Evolutionary conservation across 1,284 basidiomycete species (phyloP).

Genomic region (Thecaphora thlaspeos): DNA sequence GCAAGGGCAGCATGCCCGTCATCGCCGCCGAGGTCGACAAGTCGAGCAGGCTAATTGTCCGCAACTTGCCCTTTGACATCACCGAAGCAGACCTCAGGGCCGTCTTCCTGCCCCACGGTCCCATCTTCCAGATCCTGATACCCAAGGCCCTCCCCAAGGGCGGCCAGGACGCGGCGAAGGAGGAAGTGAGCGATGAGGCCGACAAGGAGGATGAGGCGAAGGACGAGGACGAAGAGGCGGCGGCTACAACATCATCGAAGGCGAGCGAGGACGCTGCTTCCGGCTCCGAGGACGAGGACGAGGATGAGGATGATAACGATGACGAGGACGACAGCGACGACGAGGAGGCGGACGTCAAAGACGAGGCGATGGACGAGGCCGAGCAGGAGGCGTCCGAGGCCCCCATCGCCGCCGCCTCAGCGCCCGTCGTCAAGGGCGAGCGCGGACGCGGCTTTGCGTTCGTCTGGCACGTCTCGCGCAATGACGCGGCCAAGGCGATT

Average conservation of each 20-base stretch:
- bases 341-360: conserved; percentile 37
- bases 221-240: conserved; percentile 16
- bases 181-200: conserved; percentile 59
- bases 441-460: conserved; percentile 86
- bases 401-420: conserved; percentile 49
- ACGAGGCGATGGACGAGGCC: conserved; percentile 52
- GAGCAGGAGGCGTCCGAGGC: conserved; percentile 22
- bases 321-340: conserved; percentile 60
- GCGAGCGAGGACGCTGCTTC: conserved; percentile 2
- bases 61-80: conserved; percentile 75
- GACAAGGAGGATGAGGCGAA: conserved; percentile 62
- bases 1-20: conserved; percentile 30
- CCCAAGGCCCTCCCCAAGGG: conserved; percentile 3
- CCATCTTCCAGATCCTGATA: conserved; percentile 64
- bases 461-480: conserved; percentile 85
- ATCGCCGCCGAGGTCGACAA: conserved; percentile 30
- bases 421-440: conserved; percentile 69
- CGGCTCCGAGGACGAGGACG: conserved; percentile 44
- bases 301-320: conserved; percentile 59
- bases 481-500: conserved; percentile 82
- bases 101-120: conserved; percentile 83
- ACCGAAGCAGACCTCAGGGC: conserved; percentile 78
- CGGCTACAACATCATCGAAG: conserved; percentile 18
- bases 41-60: conserved; percentile 77
- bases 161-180: neutral